These are phyloP conservation scores for Conoideocrella luteorostrata DNA, from an alignment of 2,329 filamentous ascomycete genomes.

Conservation along the genomic window DNA sequence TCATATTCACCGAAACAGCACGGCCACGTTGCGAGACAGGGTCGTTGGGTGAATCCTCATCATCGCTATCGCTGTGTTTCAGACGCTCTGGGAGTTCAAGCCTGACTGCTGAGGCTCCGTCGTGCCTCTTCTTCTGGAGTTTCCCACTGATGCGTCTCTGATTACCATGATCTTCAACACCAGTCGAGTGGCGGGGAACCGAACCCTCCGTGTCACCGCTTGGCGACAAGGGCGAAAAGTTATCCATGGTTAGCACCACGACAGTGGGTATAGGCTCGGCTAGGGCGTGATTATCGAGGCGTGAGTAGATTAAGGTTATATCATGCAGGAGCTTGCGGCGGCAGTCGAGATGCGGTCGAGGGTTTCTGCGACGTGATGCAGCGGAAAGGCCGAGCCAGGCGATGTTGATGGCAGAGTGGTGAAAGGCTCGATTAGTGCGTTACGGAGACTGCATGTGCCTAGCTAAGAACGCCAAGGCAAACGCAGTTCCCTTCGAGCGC, in stretches of 20 bases:
- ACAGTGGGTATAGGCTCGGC: background rate
- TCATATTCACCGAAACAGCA: constrained; percentile 65
- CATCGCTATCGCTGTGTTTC: constrained; percentile 42
- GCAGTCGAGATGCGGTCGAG: background rate
- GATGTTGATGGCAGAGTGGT: background rate
- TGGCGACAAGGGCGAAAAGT: background rate
- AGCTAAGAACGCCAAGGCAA: background rate
- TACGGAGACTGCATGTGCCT: background rate
- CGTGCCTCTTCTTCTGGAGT: constrained; percentile 38
- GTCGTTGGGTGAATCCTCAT: constrained; percentile 35
- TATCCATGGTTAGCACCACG: constrained; percentile 2
- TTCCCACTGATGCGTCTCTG: constrained; percentile 35
- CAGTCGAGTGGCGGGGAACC: constrained; percentile 13
- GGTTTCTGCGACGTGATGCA: background rate
- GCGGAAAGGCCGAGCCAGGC: background rate
- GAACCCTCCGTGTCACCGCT: background rate
- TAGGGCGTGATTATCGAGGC: background rate
- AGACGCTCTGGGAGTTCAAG: constrained; percentile 47
- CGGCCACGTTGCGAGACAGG: constrained; percentile 36
- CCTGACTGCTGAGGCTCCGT: constrained; percentile 27
- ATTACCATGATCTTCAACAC: constrained; percentile 26
- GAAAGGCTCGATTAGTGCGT: background rate
- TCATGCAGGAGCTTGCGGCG: too few species aligned
- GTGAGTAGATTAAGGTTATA: too few species aligned
- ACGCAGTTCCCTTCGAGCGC: background rate